phyloP scores from a whole-genome alignment of 2,329 filamentous ascomycete species.

The Aspergillus udagawae region DNA sequence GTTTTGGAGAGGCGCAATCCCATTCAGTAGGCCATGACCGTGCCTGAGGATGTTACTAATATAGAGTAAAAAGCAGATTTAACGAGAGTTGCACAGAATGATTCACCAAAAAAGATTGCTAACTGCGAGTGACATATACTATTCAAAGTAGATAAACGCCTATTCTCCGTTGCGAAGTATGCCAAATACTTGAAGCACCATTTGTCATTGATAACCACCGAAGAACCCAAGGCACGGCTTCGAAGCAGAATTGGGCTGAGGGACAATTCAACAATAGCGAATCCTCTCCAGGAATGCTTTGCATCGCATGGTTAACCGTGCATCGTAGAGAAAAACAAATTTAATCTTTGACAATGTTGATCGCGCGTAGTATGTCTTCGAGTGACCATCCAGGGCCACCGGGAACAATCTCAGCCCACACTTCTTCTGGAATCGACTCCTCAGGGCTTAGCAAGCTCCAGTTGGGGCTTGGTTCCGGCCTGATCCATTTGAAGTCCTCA shows the following conservation, averaged over 20 bases:
- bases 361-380: slow-evolving; percentile 58
- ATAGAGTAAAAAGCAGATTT: too few species aligned
- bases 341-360: slow-evolving; percentile 19
- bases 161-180: background rate
- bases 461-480: slow-evolving; percentile 78
- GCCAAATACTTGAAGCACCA: background rate
- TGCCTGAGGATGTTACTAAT: too few species aligned
- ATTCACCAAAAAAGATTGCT: background rate
- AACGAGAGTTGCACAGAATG: background rate
- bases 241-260: background rate
- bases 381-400: slow-evolving; percentile 60
- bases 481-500: slow-evolving; percentile 98
- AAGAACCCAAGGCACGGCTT: background rate
- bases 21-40: too few species aligned
- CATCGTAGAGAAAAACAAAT: background rate
- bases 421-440: slow-evolving; percentile 55
- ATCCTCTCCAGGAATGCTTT: background rate
- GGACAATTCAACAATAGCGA: background rate
- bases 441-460: slow-evolving; percentile 68
- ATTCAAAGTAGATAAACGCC: background rate
- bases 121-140: background rate
- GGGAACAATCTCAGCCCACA: slow-evolving; percentile 67
- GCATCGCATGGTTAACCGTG: background rate
- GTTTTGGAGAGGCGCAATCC: too few species aligned
- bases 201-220: too few species aligned